These are phyloP conservation scores for Rauvolfia tetraphylla DNA, from an alignment of 257 asterid genomes.

Conservation along the genomic window DNA sequence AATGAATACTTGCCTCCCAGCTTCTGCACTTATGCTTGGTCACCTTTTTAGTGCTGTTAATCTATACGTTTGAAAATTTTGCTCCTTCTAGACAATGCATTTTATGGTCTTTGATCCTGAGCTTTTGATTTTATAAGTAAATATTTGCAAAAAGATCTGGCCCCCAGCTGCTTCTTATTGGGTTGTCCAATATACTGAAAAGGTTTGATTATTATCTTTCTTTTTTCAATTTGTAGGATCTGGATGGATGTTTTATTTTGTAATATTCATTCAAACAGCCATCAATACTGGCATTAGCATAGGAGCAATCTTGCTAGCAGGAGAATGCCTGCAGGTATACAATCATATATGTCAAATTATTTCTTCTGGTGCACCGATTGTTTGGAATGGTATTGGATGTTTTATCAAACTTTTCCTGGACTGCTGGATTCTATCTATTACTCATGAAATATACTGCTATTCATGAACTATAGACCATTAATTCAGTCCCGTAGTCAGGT, in stretches of 20 bases:
- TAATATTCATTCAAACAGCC: slow-evolving; percentile 83
- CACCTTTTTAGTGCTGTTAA: neutral
- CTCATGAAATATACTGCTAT: neutral
- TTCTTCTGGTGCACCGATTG: neutral
- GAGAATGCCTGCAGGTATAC: slow-evolving; percentile 90
- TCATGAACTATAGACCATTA: neutral
- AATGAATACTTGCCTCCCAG: neutral
- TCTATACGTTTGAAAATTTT: neutral
- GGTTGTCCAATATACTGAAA: neutral
- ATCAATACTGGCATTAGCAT: slow-evolving; percentile 84
- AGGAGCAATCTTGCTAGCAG: slow-evolving; percentile 81
- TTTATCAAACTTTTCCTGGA: neutral
- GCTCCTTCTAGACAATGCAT: neutral
- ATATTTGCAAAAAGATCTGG: neutral
- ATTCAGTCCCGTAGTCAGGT: neutral
- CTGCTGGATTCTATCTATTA: neutral
- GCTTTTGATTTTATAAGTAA: neutral
- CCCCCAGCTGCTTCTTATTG: neutral
- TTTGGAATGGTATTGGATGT: neutral
- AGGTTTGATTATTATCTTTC: neutral
- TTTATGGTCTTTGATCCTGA: neutral
- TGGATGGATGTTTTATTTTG: slow-evolving; percentile 93
- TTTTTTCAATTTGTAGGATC: slow-evolving; percentile 45
- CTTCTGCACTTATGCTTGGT: neutral
- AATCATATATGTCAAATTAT: slow-evolving; percentile 3